Base-by-base conservation (phyloP, 192 early-diverging fungal species). In the Coemansia sp. region DNA sequence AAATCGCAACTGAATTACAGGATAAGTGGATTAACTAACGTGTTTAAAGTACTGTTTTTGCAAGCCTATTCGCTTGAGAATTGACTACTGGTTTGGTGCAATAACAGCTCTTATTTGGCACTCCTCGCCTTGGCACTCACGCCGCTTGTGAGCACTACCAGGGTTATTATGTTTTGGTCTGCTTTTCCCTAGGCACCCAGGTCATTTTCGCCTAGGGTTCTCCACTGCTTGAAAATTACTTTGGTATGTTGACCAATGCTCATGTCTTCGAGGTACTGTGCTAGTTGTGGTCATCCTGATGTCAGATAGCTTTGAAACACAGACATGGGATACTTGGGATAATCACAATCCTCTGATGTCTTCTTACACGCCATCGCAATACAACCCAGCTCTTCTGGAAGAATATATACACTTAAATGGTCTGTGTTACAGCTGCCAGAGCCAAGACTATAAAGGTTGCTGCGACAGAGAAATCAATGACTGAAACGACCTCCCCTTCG, bases 241-340 rank as follows among this genome's bases (percentile, higher is more conserved):
- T 93, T 89, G 40, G 89, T 91, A 47, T 94, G 91, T 12, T 89
- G 88, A 12, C 91, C 92, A 65, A 93, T 86, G 31, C 88, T 89
- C 62, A 80, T 87, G 27, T 90, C 88, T 18, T 92, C 88, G 64
- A 91, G 81, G 65, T 90, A 79, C 47, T 83, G 75, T 9, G 89
- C 84, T 46, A 91, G 87, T 5, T 87, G 57, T 9, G 90, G 89
- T 33, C 93, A 82, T 60, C 90, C 90, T 1, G 88, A 85, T 6
- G 86, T 87, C 55, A 92, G 78, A 68, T 90, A 95, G 72, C 89
- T 93, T 46, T 94, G 76, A 76, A 94, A 95, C 11, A 90, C 92
- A 3, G 93, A 93, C 87, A 94, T 93, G 47, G 94, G 93, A 70
- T 95, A 93, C 66, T 93, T 93, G 47, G 94, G 93, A 1, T 88